Evolutionary conservation across 2,329 filamentous ascomycete genomes (phyloP).

Genomic region (Periconia macrospinosa): DNA sequence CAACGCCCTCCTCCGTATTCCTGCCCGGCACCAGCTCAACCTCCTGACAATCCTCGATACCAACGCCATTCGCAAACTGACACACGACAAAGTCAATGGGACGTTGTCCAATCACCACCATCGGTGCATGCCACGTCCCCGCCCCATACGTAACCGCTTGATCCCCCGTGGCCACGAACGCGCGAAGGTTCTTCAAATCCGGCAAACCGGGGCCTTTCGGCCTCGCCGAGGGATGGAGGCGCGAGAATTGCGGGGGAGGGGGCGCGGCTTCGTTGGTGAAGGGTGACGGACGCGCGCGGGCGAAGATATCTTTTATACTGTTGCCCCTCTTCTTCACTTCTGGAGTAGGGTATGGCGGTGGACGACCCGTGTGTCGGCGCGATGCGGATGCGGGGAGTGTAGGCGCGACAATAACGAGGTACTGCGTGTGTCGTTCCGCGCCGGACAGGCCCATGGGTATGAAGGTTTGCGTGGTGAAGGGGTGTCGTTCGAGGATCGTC

Average conservation of each 20-base stretch:
- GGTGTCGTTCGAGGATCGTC: slow-evolving; percentile 82
- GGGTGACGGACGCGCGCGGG: slow-evolving; percentile 44
- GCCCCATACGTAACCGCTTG: slow-evolving; percentile 91
- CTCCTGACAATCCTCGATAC: slow-evolving; percentile 85
- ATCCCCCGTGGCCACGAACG: slow-evolving; percentile 74
- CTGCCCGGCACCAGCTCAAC: slow-evolving; percentile 50
- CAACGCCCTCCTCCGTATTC: slow-evolving; percentile 35
- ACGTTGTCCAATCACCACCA: slow-evolving; percentile 77
- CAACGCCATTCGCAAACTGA: slow-evolving; percentile 84
- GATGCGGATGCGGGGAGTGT: slow-evolving; percentile 58
- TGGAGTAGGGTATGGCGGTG: slow-evolving; percentile 49
- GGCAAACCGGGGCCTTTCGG: slow-evolving; percentile 64
- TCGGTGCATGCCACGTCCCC: slow-evolving; percentile 95
- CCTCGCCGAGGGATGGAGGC: slow-evolving; percentile 32
- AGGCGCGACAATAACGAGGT: slow-evolving; percentile 88
- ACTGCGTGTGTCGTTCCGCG: slow-evolving; percentile 55
- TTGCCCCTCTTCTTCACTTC: slow-evolving; percentile 21
- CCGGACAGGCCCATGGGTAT: slow-evolving; percentile 67
- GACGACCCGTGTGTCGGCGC: slow-evolving; percentile 25
- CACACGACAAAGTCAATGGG: slow-evolving; percentile 80
- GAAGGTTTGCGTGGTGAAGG: slow-evolving; percentile 93
- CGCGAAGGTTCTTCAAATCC: slow-evolving; percentile 69
- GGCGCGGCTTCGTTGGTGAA: slow-evolving; percentile 56
- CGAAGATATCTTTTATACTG: slow-evolving; percentile 45
- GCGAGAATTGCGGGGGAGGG: slow-evolving; percentile 30